Evolutionary conservation across 2,329 filamentous ascomycete species (phyloP).

Genomic region (Triangularia verruculosa): DNA sequence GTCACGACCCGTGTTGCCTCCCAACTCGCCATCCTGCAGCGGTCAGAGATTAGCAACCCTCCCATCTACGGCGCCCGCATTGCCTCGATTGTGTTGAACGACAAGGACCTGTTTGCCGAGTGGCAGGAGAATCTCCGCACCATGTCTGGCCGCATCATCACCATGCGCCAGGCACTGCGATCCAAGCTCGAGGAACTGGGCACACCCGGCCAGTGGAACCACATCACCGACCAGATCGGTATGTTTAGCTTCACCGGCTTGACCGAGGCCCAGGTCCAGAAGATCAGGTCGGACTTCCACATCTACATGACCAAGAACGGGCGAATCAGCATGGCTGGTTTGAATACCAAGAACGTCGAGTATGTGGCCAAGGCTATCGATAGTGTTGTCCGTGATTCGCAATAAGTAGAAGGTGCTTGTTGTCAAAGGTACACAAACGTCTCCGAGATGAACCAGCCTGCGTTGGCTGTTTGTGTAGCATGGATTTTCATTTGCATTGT

Average conservation of each 20-base stretch:
- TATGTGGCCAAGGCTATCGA: constrained; percentile 91
- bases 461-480: neutral
- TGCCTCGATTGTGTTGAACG: constrained; percentile 79
- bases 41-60: constrained; percentile 96
- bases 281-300: constrained; percentile 67
- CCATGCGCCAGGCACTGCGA: constrained; percentile 79
- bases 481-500: neutral
- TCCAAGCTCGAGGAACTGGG: constrained; percentile 77
- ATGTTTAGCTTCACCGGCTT: constrained; percentile 97
- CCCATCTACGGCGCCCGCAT: constrained; percentile 92
- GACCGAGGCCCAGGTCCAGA: constrained; percentile 67
- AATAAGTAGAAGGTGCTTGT: neutral
- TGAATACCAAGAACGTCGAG: constrained; percentile 88
- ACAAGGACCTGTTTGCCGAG: constrained; percentile 74
- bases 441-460: neutral
- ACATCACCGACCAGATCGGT: constrained; percentile 98
- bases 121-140: constrained; percentile 90
- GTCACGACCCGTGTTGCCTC: constrained; percentile 67
- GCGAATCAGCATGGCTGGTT: constrained; percentile 95
- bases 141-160: constrained; percentile 93
- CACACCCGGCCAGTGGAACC: constrained; percentile 90
- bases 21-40: constrained; percentile 90
- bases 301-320: constrained; percentile 98
- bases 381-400: constrained; percentile 65
- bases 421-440: neutral